Evolutionary conservation across 2,329 filamentous ascomycete species (phyloP).

Genomic region (Pestalotiopsis fici): DNA sequence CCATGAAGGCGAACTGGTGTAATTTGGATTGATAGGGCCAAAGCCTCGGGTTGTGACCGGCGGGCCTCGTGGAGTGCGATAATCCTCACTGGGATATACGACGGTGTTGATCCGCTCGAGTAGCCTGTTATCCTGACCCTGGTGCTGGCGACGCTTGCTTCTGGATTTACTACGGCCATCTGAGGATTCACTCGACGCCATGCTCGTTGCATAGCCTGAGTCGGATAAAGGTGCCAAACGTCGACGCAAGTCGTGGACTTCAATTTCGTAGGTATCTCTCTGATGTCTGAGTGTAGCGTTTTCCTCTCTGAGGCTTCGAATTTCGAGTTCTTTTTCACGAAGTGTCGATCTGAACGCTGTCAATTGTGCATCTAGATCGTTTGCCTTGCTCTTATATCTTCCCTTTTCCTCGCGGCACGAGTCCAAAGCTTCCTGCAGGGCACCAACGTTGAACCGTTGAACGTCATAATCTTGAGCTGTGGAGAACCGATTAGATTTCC

Average conservation of each 20-base stretch:
- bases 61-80: background rate
- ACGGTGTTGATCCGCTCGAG: slow-evolving; percentile 8
- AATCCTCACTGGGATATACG: background rate
- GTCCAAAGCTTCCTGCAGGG: slow-evolving; percentile 28
- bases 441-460: slow-evolving; percentile 22
- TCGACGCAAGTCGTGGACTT: background rate
- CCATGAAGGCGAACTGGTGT: background rate
- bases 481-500: slow-evolving; percentile 25
- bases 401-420: slow-evolving; percentile 19
- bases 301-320: background rate
- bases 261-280: background rate
- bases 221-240: background rate
- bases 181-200: slow-evolving; percentile 4
- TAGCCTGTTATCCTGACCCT: background rate
- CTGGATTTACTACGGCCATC: background rate
- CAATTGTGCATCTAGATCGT: slow-evolving; percentile 22
- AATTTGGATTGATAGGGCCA: background rate
- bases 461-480: slow-evolving; percentile 21
- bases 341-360: slow-evolving; percentile 7
- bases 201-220: slow-evolving; percentile 7
- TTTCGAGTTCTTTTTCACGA: slow-evolving; percentile 13
- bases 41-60: background rate
- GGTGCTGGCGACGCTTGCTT: background rate
- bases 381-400: slow-evolving; percentile 22
- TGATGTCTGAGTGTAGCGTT: background rate